A percentile compares a stretch with the other conserved stretches of the same genome.
Conservation (phyloP, 768 basidiomycete species). For the Termitomyces sp. region DNA sequence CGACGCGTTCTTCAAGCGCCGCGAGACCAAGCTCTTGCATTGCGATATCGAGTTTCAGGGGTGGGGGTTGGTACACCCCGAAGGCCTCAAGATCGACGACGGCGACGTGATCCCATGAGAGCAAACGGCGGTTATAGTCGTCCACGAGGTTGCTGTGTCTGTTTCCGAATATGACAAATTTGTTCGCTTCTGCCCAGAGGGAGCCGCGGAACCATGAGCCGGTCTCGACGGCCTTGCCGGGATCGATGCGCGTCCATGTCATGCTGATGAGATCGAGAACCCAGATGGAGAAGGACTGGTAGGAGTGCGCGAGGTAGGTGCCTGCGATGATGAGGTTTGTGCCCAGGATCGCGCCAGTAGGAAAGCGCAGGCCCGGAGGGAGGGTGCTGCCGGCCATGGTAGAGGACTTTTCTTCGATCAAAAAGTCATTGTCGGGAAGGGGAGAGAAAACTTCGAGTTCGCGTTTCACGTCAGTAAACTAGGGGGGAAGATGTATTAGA, state of each 20-base stretch:
- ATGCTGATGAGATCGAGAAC: conserved; percentile 80
- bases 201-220: conserved; percentile 97
- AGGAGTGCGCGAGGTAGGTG: conserved; percentile 90
- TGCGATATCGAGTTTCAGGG: conserved; percentile 53
- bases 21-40: conserved; percentile 85
- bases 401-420: conserved; percentile 73
- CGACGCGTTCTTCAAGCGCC: conserved; percentile 71
- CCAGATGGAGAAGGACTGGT: conserved; percentile 96
- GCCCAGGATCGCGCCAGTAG: conserved; percentile 89
- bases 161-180: conserved; percentile 90
- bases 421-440: conserved; percentile 67
- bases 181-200: conserved; percentile 79
- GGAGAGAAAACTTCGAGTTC: conserved; percentile 92
- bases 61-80: conserved; percentile 90
- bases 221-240: conserved; percentile 75
- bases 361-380: conserved; percentile 95
- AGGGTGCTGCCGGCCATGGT: conserved; percentile 78
- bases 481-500: conserved; percentile 6
- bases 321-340: conserved; percentile 91
- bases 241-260: conserved; percentile 86
- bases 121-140: conserved; percentile 86
- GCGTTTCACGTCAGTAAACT: conserved; percentile 94
- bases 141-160: conserved; percentile 81
- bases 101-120: conserved; percentile 90
- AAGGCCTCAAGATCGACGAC: conserved; percentile 91